Evolutionary conservation across 768 basidiomycete genomes (phyloP), one percentile per base, ranked within the genome.

Genomic region (Suillus subluteus): DNA sequence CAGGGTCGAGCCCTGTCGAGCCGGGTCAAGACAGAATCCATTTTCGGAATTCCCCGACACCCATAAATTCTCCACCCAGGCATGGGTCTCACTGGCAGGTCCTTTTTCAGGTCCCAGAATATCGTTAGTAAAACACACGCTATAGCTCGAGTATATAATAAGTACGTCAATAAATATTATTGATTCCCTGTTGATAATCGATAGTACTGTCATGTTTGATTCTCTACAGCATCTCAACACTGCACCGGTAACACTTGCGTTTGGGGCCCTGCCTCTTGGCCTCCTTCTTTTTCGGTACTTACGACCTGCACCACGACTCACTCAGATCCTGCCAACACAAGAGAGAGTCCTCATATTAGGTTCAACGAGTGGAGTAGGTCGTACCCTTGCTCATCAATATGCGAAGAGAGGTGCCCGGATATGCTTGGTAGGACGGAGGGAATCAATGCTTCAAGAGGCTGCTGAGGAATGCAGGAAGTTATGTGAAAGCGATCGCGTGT

Each of bases 311-410:
- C 73, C 65, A 48, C 81, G 85, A 38, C 74, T 73, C 3, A 62
- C 67, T 32, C 80, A 78, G 63, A 70, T 91, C 9, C 72, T 80
- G 9, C 79, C 74, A n/a, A 64, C 63, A 1, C 68, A 81, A 3
- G 95, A 97, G 73, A 87, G 93, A 0, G 90, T 96, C 7, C 75
- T 98, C 2, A 81, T 98, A 58, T 76, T 98, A 8, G 96, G 96
- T 6, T 94, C 91, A 1, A 91, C 92, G 2, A 90, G 90, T 58
- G 96, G 96, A 0, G 88, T 97, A 32, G 96, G 96, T 1, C 83
- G 85, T 52, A 81, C 84, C 5, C 79, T 96, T 54, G 93, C 94
- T 1, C 79, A 82, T 15, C 79, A 84, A 68, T 96, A 96, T 70
- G 88, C 91, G 6, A 74, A 80, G 63, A 82, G 92, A n/a, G 94